These are phyloP conservation scores for Pseudogymnoascus sp. DNA, from an alignment of 2,329 filamentous ascomycete genomes.

Conservation along the genomic window DNA sequence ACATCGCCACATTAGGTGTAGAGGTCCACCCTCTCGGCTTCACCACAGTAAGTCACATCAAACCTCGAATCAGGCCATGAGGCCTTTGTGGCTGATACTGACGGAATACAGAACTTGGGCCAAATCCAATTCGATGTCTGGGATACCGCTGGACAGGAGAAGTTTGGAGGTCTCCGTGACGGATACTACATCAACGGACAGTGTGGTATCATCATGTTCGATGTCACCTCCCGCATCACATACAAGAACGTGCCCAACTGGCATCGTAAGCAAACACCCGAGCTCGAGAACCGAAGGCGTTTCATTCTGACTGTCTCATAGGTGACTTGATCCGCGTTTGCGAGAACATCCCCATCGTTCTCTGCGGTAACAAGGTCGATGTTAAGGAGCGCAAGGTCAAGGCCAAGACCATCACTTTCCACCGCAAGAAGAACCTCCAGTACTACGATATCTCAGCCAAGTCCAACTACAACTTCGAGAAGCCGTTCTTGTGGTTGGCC, in stretches of 20 bases:
- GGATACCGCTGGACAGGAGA: slow-evolving; percentile 98
- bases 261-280: slow-evolving; percentile 70
- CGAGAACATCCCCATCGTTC: slow-evolving; percentile 98
- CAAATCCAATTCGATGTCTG: slow-evolving; percentile 98
- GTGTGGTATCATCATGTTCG: slow-evolving; percentile 99
- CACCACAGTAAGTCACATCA: slow-evolving; percentile 72
- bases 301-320: slow-evolving; percentile 33
- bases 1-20: slow-evolving; percentile 98
- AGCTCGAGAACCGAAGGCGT: not conserved
- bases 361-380: slow-evolving; percentile 99
- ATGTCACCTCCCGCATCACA: slow-evolving; percentile 97
- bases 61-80: not conserved
- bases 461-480: slow-evolving; percentile 99
- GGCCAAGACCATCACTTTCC: slow-evolving; percentile 99
- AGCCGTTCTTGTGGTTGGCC: slow-evolving; percentile 99
- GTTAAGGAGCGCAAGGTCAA: slow-evolving; percentile 99
- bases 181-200: slow-evolving; percentile 99
- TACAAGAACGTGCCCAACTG: slow-evolving; percentile 99
- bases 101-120: slow-evolving; percentile 68
- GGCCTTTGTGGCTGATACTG: slow-evolving; percentile 16
- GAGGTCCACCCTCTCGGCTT: slow-evolving; percentile 98
- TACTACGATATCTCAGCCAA: slow-evolving; percentile 99
- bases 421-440: slow-evolving; percentile 99
- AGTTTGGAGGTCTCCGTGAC: slow-evolving; percentile 98
- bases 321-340: slow-evolving; percentile 98